Base-by-base conservation (phyloP, 2,329 filamentous ascomycete species). In the Arthrobotrys sinensis region DNA sequence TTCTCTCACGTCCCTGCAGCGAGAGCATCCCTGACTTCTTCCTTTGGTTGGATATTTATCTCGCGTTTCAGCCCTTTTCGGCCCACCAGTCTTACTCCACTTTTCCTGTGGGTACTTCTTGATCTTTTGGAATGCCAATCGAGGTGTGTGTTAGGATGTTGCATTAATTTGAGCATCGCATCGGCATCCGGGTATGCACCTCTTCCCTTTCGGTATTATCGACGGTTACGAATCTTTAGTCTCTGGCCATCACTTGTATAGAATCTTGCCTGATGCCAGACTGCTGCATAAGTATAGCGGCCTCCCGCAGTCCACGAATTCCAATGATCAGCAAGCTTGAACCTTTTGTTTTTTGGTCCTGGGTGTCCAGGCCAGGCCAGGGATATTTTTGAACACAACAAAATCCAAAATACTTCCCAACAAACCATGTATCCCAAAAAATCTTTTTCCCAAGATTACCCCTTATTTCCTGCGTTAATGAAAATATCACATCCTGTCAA, bases 51-150 rank as follows among this genome's bases (percentile, higher is more conserved):
- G 52, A 55, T 67, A 69, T 69, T 64, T 71, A 66, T 67, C 73
- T 53, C 69, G 55, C 73, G 73, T 77, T 77, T 77, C 73, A 77
- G 73, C 66, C 70, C 52, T 71, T 77, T 77, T 67, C 62, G 66
- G 71, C 38, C 66, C 62, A 66, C 40, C 65, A 75, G 45, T 75
- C 36, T 32, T 62, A n/a, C 52, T 77, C 60, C 67, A 52, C 66
- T 71, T 70, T 77, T 52, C 32, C 36, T 40, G 40, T 60, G 53
- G 60, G 34, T 53, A 34, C 19, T 34, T 53, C 64, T 32, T 55
- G 34, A 43, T 66, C 45, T 76, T 71, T 66, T 63, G 62, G 60
- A 77, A 77, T 77, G 57, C 63, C 66, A 66, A 43, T 55, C 52
- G 45, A 48, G 62, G 52, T 36, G 67, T 32, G 14, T 50, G 36